A percentile compares a stretch with the other conserved stretches of the same genome.
phyloP scores from a whole-genome alignment of 1,139 yeast species.

The Candida sp. region DNA sequence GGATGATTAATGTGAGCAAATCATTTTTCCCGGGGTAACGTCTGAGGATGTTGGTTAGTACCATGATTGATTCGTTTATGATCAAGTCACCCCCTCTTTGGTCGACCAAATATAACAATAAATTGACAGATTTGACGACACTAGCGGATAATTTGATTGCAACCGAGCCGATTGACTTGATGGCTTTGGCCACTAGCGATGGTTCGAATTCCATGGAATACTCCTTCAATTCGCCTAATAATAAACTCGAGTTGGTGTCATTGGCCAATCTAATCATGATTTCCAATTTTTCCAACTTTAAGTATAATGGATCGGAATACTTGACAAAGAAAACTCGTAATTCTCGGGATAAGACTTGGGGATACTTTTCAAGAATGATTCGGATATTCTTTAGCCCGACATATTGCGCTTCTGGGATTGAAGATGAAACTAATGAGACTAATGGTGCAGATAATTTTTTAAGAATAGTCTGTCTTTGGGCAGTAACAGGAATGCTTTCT shows the following conservation, averaged over 20 bases:
- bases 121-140: constrained; percentile 70
- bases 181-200: constrained; percentile 80
- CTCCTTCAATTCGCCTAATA: constrained; percentile 85
- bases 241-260: constrained; percentile 61
- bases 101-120: constrained; percentile 70
- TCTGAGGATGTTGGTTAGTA: constrained; percentile 76
- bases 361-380: constrained; percentile 86
- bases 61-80: constrained; percentile 76
- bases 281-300: constrained; percentile 90
- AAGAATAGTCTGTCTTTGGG: constrained; percentile 40
- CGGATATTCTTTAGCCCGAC: constrained; percentile 92
- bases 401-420: constrained; percentile 92
- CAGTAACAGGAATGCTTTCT: constrained; percentile 39
- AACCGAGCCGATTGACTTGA: constrained; percentile 81
- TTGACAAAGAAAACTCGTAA: constrained; percentile 89
- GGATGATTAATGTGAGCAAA: constrained; percentile 62
- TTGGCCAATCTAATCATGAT: constrained; percentile 84
- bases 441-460: constrained; percentile 88
- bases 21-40: constrained; percentile 66
- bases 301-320: constrained; percentile 91
- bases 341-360: constrained; percentile 73
- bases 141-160: constrained; percentile 73
- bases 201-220: constrained; percentile 94
- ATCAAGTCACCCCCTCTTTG: constrained; percentile 73
- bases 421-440: constrained; percentile 81